Evolutionary conservation across 257 asterid genomes (phyloP), one percentile per base, ranked within the genome.

Genomic region (Solanum microdontum): DNA sequence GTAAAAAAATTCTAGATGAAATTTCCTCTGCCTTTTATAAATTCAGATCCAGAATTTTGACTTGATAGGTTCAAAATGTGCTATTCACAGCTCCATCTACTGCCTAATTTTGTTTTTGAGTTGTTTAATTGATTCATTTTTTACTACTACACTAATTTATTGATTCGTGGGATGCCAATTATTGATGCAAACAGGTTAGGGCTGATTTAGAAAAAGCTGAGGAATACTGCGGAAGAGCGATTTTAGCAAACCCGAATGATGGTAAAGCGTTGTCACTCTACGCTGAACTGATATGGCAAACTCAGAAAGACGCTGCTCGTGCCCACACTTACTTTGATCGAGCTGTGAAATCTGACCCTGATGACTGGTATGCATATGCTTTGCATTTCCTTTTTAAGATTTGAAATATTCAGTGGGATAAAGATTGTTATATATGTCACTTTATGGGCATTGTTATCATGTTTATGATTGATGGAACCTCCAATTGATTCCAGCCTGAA

Each of bases 231-330:
- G 98, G 92, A 33, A 91, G 99, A 88, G 99, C 98, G 48, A 94
- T 96, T 86, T 87, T 96, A 90, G 98, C 97, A 2, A 92, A 93
- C 30, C 97, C 98, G 13, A 89, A 70, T 21, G 98, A 96, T 87
- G 98, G 95, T 12, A 90, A 89, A 91, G 95, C 92, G 58, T 72
- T 96, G 28, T 94, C 98, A 11, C 94, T 95, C 6, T 96, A 95
- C 84, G 99, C 98, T 75, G 98, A 94, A 92, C 90, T 96, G 75
- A 94, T 96, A 45, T 96, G 99, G 98, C 92, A 92, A 86, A 94
- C 95, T 1, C 97, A 94, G 2, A 90, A 90, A 77, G 98, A 96
- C 90, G 94, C 95, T 26, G 87, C 86, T 58, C 93, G 96, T 89
- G 98, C 98, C 19, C 93, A 92, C 43, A 79, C 93, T 86, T 95